A percentile compares a stretch with the other conserved stretches of the same genome.
These are phyloP conservation scores for Penicillium canariense DNA, from an alignment of 495 filamentous ascomycete genomes.

Conservation along the genomic window DNA sequence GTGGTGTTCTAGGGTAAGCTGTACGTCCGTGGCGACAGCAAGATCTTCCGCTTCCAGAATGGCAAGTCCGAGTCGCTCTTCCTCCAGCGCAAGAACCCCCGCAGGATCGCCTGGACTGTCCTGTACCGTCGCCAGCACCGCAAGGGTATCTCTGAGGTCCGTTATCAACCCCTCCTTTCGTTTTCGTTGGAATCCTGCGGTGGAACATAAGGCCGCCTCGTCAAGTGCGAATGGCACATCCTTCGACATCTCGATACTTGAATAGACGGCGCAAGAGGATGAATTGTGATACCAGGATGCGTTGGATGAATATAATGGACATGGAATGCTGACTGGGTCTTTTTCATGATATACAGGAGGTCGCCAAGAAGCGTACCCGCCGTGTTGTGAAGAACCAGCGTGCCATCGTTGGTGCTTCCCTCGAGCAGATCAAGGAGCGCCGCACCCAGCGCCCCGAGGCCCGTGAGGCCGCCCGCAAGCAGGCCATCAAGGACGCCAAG, in stretches of 20 bases:
- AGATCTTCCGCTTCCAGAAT: conserved; percentile 99
- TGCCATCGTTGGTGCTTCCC: conserved; percentile 96
- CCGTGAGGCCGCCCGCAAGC: conserved; percentile 82
- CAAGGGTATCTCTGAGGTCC: conserved; percentile 99
- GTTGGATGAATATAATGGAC: conserved; percentile 5
- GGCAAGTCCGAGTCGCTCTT: conserved; percentile 99
- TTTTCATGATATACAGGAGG: conserved; percentile 65
- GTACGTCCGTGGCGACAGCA: conserved; percentile 98
- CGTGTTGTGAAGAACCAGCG: conserved; percentile 98
- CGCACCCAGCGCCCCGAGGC: conserved; percentile 89
- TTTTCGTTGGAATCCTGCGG: conserved; percentile 19
- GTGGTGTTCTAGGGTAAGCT: conserved; percentile 78
- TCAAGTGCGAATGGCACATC: neutral
- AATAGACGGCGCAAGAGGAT: conserved; percentile 21
- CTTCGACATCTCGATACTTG: conserved; percentile 4
- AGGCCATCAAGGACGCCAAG: conserved; percentile 94
- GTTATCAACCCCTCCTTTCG: conserved; percentile 37
- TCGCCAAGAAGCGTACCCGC: conserved; percentile 99
- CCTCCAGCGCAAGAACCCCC: conserved; percentile 99
- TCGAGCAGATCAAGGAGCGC: conserved; percentile 99
- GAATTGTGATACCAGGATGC: conserved; percentile 5
- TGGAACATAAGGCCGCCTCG: conserved; percentile 11
- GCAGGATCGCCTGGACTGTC: conserved; percentile 96
- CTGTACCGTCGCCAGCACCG: conserved; percentile 97
- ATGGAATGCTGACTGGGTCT: conserved; percentile 41